A percentile compares a stretch with the other conserved stretches of the same genome.
These are phyloP conservation scores for Cercospora sojina DNA, from an alignment of 2,329 filamentous ascomycete species.

Conservation along the genomic window DNA sequence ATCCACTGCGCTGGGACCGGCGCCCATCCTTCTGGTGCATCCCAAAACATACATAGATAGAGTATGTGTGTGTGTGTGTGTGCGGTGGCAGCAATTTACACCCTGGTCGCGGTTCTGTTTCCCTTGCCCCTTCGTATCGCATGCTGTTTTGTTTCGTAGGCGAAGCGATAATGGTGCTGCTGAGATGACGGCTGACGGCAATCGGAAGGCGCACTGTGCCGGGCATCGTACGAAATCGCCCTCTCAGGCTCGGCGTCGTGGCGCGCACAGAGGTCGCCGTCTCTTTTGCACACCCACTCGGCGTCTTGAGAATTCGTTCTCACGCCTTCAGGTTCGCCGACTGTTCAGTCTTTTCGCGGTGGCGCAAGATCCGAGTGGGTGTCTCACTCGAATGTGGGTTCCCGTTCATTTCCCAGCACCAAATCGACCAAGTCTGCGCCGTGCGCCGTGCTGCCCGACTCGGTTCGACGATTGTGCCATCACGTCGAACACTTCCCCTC, in stretches of 20 bases:
- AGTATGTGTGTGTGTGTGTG: neutral
- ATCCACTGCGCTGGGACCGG: neutral
- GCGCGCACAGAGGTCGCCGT: neutral
- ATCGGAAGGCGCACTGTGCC: neutral
- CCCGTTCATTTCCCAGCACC: slow-evolving; percentile 9
- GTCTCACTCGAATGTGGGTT: neutral
- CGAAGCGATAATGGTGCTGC: neutral
- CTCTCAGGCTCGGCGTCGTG: neutral
- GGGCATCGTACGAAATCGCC: neutral
- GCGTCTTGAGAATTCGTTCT: neutral
- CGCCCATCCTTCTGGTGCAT: neutral
- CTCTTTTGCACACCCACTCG: neutral
- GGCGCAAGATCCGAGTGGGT: slow-evolving; percentile 1
- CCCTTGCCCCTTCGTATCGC: slow-evolving; percentile 3
- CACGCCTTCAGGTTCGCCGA: neutral
- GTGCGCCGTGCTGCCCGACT: neutral
- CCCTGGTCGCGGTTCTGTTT: neutral
- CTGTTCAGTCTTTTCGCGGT: neutral
- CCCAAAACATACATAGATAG: neutral
- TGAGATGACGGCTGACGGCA: neutral
- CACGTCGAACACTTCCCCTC: slow-evolving; percentile 10
- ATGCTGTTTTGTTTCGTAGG: slow-evolving; percentile 2
- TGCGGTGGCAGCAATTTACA: neutral
- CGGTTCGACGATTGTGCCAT: neutral
- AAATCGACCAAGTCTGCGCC: slow-evolving; percentile 1